Percentiles rank a stretch among this genome's conserved stretches.
Conservation (phyloP, 352 stramenopile genomes). For the Phytophthora uliginosa region DNA sequence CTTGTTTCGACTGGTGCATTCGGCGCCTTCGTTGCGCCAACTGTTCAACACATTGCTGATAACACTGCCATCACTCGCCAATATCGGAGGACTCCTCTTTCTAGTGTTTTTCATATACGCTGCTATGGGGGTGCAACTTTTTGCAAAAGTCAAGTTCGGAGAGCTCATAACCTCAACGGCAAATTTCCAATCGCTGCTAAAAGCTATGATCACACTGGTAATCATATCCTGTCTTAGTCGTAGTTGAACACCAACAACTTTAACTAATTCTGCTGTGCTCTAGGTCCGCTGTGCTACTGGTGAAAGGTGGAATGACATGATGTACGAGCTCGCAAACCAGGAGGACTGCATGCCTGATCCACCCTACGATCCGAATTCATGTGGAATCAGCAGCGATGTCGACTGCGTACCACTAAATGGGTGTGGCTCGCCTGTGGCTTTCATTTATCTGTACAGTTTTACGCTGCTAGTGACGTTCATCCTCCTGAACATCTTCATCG, state of each 20-base stretch:
- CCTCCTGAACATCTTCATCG: constrained; percentile 94
- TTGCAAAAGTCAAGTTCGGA: constrained; percentile 84
- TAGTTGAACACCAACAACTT: neutral
- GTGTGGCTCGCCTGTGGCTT: constrained; percentile 75
- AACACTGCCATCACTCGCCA: constrained; percentile 87
- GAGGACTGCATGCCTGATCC: constrained; percentile 58
- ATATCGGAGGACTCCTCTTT: constrained; percentile 90
- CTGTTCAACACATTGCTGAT: constrained; percentile 92
- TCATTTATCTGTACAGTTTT: constrained; percentile 90
- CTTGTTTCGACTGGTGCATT: constrained; percentile 79
- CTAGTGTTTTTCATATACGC: constrained; percentile 95
- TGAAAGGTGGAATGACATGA: constrained; percentile 94
- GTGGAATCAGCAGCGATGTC: constrained; percentile 58
- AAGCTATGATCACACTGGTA: constrained; percentile 75
- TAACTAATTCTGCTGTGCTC: constrained; percentile 17
- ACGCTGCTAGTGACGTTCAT: constrained; percentile 92
- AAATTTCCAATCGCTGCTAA: constrained; percentile 92
- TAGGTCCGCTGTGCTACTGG: constrained; percentile 93
- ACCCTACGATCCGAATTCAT: constrained; percentile 61
- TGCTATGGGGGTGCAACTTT: constrained; percentile 92
- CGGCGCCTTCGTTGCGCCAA: constrained; percentile 79
- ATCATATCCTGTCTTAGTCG: neutral
- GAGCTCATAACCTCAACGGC: constrained; percentile 70
- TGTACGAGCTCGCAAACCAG: constrained; percentile 86
- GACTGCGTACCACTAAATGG: constrained; percentile 73